Evolutionary conservation across 345 rosid species (phyloP).

Genomic region (Fremontodendron californicum): DNA sequence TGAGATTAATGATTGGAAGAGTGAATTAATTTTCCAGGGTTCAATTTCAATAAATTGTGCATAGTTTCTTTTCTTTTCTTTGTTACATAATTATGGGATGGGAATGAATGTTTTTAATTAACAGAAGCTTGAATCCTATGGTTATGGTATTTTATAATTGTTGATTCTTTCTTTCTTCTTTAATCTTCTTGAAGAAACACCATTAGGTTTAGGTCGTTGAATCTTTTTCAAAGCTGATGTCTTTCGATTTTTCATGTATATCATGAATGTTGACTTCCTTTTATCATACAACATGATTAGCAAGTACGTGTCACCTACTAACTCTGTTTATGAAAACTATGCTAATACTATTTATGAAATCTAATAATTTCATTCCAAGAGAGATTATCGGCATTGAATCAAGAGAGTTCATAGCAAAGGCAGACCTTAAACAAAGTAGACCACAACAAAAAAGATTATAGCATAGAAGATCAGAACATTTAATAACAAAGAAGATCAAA

Average conservation of each 20-base stretch:
- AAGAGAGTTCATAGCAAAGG: too few species aligned
- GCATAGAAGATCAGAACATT: too few species aligned
- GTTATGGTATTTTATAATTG: neutral
- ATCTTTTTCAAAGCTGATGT: neutral
- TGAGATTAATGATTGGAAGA: constrained; percentile 4
- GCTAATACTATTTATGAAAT: too few species aligned
- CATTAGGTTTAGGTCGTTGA: neutral
- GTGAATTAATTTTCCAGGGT: neutral
- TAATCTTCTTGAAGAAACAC: neutral
- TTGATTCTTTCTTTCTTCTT: neutral
- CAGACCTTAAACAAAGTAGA: too few species aligned
- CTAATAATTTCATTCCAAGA: too few species aligned
- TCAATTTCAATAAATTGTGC: neutral
- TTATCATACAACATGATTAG: neutral
- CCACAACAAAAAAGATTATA: too few species aligned
- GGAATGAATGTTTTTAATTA: neutral
- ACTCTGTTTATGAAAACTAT: too few species aligned
- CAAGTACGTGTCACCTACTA: too few species aligned
- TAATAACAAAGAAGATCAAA: too few species aligned
- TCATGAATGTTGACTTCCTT: neutral
- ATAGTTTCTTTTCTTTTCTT: neutral
- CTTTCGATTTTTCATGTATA: neutral
- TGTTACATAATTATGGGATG: neutral
- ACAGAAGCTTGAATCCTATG: neutral
- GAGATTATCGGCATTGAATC: too few species aligned